Conservation (phyloP, 306 rosid species). For the Coriaria nepalensis region DNA sequence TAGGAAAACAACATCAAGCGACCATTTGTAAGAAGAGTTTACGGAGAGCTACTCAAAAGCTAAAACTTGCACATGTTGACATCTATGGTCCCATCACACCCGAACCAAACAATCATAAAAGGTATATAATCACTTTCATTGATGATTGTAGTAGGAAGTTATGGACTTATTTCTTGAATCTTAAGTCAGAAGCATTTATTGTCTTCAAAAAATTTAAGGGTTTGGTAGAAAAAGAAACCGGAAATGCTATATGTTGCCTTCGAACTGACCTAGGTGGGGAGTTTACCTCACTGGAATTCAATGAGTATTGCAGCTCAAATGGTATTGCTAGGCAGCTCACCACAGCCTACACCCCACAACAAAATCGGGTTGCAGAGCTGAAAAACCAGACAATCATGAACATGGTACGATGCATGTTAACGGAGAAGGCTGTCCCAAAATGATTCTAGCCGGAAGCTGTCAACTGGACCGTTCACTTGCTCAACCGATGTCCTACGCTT, state of each 20-base stretch:
- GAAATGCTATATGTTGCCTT: too few relatives aligned
- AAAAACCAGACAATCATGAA: neutral
- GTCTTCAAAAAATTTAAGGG: too few relatives aligned
- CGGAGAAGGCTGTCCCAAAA: neutral
- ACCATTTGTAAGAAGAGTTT: neutral
- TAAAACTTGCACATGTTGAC: neutral
- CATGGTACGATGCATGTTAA: neutral
- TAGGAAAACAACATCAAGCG: neutral
- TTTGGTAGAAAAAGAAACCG: too few relatives aligned
- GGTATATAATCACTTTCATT: neutral
- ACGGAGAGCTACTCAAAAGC: neutral
- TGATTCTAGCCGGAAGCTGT: neutral
- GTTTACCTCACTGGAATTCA: neutral
- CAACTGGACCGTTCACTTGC: neutral
- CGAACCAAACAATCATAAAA: neutral
- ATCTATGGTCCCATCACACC: neutral
- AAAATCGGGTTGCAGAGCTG: neutral
- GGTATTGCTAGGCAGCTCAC: neutral
- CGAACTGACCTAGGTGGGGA: neutral
- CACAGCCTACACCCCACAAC: neutral
- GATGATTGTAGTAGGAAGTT: too few relatives aligned
- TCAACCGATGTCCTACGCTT: constrained; percentile 1
- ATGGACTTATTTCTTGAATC: too few relatives aligned
- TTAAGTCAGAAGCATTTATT: too few relatives aligned
- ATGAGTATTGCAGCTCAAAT: neutral